These are phyloP conservation scores for Erodium moschatum DNA, from an alignment of 441 rosid genomes.

Conservation along the genomic window DNA sequence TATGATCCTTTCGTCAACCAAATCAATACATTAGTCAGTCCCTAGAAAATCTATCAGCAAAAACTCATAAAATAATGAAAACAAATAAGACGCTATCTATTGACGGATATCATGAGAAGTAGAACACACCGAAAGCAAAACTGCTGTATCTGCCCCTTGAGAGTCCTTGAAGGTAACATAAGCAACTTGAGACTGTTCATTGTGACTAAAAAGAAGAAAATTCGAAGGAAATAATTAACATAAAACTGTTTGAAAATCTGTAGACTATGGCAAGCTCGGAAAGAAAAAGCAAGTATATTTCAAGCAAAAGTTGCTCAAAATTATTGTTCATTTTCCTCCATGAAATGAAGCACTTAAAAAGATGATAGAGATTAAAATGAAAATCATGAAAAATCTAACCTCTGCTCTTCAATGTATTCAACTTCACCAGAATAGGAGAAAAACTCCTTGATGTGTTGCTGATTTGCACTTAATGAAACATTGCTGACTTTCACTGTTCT, in stretches of 20 bases:
- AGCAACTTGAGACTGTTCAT: conserved; percentile 39
- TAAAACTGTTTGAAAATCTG: neutral
- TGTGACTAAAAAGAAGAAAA: conserved; percentile 21
- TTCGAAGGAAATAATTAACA: neutral
- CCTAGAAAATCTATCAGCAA: neutral
- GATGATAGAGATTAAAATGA: neutral
- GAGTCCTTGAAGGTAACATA: conserved; percentile 57
- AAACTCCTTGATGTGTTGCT: conserved; percentile 49
- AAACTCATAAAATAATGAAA: neutral
- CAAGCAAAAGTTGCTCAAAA: neutral
- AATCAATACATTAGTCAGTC: neutral
- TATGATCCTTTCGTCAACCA: neutral
- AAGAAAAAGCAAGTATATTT: neutral
- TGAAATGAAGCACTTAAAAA: neutral
- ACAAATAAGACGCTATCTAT: neutral
- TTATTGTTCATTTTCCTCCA: neutral
- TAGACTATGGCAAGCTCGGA: neutral
- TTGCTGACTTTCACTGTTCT: conserved; percentile 21
- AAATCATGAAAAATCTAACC: conserved; percentile 24
- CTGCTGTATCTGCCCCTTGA: conserved; percentile 60
- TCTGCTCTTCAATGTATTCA: conserved; percentile 37
- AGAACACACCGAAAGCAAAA: conserved; percentile 48
- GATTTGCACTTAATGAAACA: conserved; percentile 44
- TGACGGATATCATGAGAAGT: neutral
- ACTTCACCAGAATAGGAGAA: conserved; percentile 70